Evolutionary conservation across 2,329 filamentous ascomycete genomes (phyloP), one percentile per base, ranked within the genome.

Genomic region (Mycosphaerella arachidis): DNA sequence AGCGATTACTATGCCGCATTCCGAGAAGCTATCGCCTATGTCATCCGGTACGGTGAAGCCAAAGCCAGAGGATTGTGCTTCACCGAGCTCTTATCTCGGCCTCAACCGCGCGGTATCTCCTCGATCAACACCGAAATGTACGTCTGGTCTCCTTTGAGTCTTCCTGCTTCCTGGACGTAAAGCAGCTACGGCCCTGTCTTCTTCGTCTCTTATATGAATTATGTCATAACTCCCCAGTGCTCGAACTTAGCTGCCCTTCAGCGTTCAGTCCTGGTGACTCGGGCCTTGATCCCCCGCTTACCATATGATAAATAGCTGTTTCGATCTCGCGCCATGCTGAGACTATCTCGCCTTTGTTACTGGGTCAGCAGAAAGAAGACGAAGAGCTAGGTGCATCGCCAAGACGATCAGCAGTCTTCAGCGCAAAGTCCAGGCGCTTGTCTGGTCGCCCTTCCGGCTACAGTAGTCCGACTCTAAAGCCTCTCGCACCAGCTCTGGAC

Each of bases 261-360:
- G 24, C 48, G 13, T 53, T 16, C 12, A 12, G 31, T 12, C 37
- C 18, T 10, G 33, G 9, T 31, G 30, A 40, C 20, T 20, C n/a
- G 6, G 30, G 18, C 24, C 18, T 27, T 29, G 9, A 7, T 53
- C 7, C 51, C 46, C 33, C 24, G 58, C 64, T 66, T 37, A 65
- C 61, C 53, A 55, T 60, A 55, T 61, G 56, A 10, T 57, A 48
- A 40, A 48, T 66, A 81, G 79, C 75, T 61, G 78, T 80, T 35
- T 77, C 78, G 4, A 80, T 80, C 64, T 76, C 75, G 54, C 66
- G 65, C 48, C 72, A 78, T 35, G 68, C 75, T 31, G 78, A 80
- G 62, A 74, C 72, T 51, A 78, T 79, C 51, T 81, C 79, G 24
- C 78, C 79, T 40, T 65, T 79, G 62, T 75, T 80, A 62, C 74